These are phyloP conservation scores for Gelatoporia subvermispora DNA, from an alignment of 768 basidiomycete genomes.

Conservation along the genomic window DNA sequence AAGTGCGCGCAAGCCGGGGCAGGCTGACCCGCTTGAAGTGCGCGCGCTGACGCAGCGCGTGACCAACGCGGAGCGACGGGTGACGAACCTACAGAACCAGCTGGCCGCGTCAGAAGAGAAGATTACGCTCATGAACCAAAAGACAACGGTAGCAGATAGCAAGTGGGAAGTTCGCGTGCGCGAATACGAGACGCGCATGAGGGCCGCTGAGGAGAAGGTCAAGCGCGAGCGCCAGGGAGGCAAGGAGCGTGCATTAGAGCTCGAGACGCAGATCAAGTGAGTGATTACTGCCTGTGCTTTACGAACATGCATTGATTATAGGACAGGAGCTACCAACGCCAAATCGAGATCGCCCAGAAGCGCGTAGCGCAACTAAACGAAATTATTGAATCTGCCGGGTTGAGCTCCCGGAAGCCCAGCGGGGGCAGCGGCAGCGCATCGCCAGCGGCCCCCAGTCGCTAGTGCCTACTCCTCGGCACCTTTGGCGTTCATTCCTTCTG, in stretches of 20 bases:
- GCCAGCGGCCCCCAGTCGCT: too few species aligned
- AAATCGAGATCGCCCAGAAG: constrained; percentile 64
- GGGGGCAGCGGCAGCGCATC: too few species aligned
- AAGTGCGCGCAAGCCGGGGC: constrained; percentile 40
- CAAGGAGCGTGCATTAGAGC: constrained; percentile 85
- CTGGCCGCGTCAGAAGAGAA: constrained; percentile 81
- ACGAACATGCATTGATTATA: not conserved
- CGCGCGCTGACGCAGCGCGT: constrained; percentile 68
- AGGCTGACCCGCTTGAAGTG: constrained; percentile 64
- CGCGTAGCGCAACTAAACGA: constrained; percentile 59
- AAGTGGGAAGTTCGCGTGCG: constrained; percentile 96
- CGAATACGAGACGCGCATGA: constrained; percentile 81
- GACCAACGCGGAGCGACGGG: constrained; percentile 80
- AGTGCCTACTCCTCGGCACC: too few species aligned
- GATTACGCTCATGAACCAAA: constrained; percentile 67
- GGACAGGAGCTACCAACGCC: constrained; percentile 12
- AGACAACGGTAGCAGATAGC: constrained; percentile 64
- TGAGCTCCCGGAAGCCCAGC: not conserved
- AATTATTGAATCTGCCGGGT: constrained; percentile 29
- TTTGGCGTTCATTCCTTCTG: too few species aligned
- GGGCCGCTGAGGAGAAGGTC: constrained; percentile 83
- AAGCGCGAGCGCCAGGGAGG: constrained; percentile 92
- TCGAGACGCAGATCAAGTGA: constrained; percentile 66
- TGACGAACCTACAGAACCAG: constrained; percentile 83
- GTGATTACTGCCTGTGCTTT: not conserved